Conservation (phyloP, 768 basidiomycete genomes). For the Nidula microcarpa region DNA sequence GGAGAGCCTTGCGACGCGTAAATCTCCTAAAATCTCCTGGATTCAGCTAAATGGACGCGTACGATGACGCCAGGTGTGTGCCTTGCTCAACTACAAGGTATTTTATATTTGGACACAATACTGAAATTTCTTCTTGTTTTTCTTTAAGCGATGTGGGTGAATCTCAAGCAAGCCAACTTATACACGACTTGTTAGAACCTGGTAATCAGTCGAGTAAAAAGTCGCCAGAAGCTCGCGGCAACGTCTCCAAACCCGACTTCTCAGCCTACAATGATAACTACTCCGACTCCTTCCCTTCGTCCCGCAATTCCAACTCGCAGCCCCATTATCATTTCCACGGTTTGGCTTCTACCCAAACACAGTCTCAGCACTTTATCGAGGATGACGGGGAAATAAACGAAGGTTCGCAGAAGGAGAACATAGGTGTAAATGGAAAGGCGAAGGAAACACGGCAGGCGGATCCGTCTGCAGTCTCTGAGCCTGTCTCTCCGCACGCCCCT, state of each 20-base stretch:
- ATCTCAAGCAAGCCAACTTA: conserved; percentile 55
- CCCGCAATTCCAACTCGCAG: conserved; percentile 26
- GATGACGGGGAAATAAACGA: conserved; percentile 25
- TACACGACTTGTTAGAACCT: conserved; percentile 40
- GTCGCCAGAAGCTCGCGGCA: conserved; percentile 8
- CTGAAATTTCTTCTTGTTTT: no score
- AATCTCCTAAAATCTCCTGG: no score
- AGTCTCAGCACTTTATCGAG: conserved; percentile 36
- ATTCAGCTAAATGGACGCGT: conserved; percentile 27
- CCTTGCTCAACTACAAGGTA: conserved; percentile 4
- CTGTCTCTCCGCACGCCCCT: conserved; percentile 17
- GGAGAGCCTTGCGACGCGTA: no score
- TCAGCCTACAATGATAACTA: conserved; percentile 31
- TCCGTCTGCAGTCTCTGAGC: conserved; percentile 15
- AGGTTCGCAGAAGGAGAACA: conserved; percentile 56
- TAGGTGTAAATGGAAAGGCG: conserved; percentile 11
- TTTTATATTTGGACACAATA: conserved; percentile 3
- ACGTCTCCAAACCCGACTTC: conserved; percentile 12
- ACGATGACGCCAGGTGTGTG: conserved; percentile 33
- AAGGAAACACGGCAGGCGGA: conserved; percentile 6
- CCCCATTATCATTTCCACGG: conserved; percentile 59
- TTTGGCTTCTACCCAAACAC: conserved; percentile 51
- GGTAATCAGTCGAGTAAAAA: conserved; percentile 13
- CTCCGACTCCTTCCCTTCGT: conserved; percentile 34
- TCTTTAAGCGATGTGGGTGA: conserved; percentile 35